Base-by-base conservation (phyloP, 2,329 filamentous ascomycete genomes). In the Ophiostoma australiae region DNA sequence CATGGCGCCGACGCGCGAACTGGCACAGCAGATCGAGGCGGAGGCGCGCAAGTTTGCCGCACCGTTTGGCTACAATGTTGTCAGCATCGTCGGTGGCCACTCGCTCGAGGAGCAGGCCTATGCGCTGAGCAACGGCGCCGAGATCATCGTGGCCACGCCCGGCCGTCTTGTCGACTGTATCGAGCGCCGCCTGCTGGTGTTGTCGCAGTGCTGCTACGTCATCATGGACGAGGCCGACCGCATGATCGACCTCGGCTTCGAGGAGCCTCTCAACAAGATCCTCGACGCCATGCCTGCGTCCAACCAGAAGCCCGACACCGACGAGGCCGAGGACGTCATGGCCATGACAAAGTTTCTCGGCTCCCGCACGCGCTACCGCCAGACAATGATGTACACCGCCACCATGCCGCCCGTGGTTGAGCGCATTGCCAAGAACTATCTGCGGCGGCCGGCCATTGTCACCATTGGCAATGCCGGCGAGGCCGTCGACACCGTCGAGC, bases 341-440 rank as follows among this genome's bases (percentile, higher is more conserved):
- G 88, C 90, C n/a, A 98, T 98, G 94, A 90, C 89, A 76, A 86
- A 88, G 72, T 91, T 91, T 76, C 82, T 97, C 1, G 89, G 90
- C 70, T 88, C 88, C 23, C 88, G 89, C 75, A 90, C 93, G 76
- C 87, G 91, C 31, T 98, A 98, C 82, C 86, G 95, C 72, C 94
- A 99, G 80, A 99, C 95, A 0, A 99, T 99, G 95, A 99, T 99
- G 95, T 99, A 98, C 87, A 98, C 95, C 74, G 95, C 95, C 70
- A 99, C 95, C 37, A 99, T 99, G 95, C 94, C 95, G 1, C 83
- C 91, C 0, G 88, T 91, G 0, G 92, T 99, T 20, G 95, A 99
- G 79, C 91, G 92, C 73, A 98, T 99, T 74, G 95, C 95, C n/a
- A 91, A 94, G 76, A 97, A 97, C 79, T 99, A 99, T 78, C 88